A percentile compares a stretch with the other conserved stretches of the same genome.
Evolutionary conservation across 1,139 yeast species (phyloP).

Genomic region (Candida sp.): DNA sequence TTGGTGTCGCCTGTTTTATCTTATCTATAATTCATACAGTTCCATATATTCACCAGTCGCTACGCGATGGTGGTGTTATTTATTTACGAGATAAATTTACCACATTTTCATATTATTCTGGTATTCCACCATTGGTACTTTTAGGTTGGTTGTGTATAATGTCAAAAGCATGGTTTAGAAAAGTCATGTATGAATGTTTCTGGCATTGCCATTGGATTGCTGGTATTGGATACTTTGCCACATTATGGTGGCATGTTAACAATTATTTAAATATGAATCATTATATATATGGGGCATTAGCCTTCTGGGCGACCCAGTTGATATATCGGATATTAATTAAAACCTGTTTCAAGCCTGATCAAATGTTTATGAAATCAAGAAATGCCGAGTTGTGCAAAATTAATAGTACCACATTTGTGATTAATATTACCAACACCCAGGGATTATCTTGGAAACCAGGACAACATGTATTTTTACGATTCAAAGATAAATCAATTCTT

Average conservation of each 20-base stretch:
- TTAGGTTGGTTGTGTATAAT: slow-evolving; percentile 44
- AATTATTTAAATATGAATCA: slow-evolving; percentile 35
- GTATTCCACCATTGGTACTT: slow-evolving; percentile 43
- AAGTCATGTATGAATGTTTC: slow-evolving; percentile 48
- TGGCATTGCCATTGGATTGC: slow-evolving; percentile 57
- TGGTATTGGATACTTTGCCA: slow-evolving; percentile 52
- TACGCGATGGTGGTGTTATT: slow-evolving; percentile 49
- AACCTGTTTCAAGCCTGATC: slow-evolving; percentile 45
- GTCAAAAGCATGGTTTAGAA: slow-evolving; percentile 45
- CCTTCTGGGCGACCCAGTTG: slow-evolving; percentile 53
- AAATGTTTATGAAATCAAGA: slow-evolving; percentile 45
- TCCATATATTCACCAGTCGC: slow-evolving; percentile 48
- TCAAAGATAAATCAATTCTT: slow-evolving; percentile 40
- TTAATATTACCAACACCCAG: slow-evolving; percentile 34
- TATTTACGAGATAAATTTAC: slow-evolving; percentile 14
- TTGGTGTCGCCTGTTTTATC: slow-evolving; percentile 41
- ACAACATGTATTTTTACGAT: slow-evolving; percentile 56
- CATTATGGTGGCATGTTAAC: slow-evolving; percentile 50
- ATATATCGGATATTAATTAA: slow-evolving; percentile 48
- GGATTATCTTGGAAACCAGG: slow-evolving; percentile 54
- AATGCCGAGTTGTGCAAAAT: slow-evolving; percentile 32
- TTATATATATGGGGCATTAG: slow-evolving; percentile 56
- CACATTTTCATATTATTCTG: slow-evolving; percentile 21
- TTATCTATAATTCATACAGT: slow-evolving; percentile 52
- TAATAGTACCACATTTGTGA: slow-evolving; percentile 36